phyloP scores from a whole-genome alignment of 352 stramenopile species.

The Phytophthora nicotianae region DNA sequence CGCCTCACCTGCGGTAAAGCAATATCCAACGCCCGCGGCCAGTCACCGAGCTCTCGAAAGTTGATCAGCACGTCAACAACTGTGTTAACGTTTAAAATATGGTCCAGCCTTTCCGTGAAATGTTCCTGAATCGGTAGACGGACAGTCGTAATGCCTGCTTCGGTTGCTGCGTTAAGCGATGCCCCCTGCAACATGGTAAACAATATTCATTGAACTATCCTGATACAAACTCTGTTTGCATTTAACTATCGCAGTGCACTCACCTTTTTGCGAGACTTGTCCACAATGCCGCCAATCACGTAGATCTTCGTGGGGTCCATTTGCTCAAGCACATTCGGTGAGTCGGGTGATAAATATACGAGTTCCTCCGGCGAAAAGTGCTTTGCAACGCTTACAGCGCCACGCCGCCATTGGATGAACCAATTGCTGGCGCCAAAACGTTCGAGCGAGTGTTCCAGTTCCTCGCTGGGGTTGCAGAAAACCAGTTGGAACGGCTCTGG shows the following conservation, averaged over 20 bases:
- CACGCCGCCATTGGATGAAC: slow-evolving; percentile 60
- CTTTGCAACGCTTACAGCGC: slow-evolving; percentile 34
- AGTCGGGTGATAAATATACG: slow-evolving; percentile 81
- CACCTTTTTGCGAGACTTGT: slow-evolving; percentile 78
- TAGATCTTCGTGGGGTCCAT: slow-evolving; percentile 76
- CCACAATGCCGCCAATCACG: slow-evolving; percentile 82
- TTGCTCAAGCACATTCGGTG: slow-evolving; percentile 59
- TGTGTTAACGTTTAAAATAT: slow-evolving; percentile 86
- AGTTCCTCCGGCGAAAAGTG: slow-evolving; percentile 47
- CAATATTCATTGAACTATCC: slow-evolving; percentile 1
- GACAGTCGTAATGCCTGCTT: slow-evolving; percentile 54
- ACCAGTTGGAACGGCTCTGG: slow-evolving; percentile 65
- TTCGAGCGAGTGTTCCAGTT: slow-evolving; percentile 52
- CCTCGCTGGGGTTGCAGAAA: slow-evolving; percentile 59
- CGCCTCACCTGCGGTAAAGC: slow-evolving; percentile 56
- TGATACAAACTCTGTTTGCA: too few relatives aligned
- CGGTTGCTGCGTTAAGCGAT: slow-evolving; percentile 57
- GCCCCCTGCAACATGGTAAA: slow-evolving; percentile 38
- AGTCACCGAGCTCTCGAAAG: slow-evolving; percentile 54
- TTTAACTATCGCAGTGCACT: background rate
- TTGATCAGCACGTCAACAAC: slow-evolving; percentile 74
- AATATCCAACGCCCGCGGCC: slow-evolving; percentile 49
- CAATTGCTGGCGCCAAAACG: slow-evolving; percentile 71
- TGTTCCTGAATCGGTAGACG: slow-evolving; percentile 79
- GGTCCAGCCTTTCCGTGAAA: slow-evolving; percentile 65